These are phyloP conservation scores for Microglena sp. DNA, from an alignment of 139 green algal genomes.

Conservation along the genomic window DNA sequence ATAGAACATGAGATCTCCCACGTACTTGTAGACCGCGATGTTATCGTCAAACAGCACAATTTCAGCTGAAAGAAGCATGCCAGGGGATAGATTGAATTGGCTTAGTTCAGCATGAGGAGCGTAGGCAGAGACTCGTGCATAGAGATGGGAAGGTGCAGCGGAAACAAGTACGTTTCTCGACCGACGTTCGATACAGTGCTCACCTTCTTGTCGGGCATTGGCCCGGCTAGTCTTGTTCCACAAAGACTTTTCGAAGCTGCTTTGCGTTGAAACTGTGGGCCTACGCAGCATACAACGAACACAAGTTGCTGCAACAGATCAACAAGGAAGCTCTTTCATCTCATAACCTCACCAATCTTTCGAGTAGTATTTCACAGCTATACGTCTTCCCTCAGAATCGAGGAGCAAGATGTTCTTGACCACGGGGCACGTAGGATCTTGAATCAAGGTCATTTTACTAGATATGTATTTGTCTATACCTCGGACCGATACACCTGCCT, in stretches of 20 bases:
- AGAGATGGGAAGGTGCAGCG: no score
- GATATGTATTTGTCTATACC: no score
- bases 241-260: constrained; percentile 86
- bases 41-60: constrained; percentile 92
- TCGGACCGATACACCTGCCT: no score
- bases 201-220: constrained; percentile 86
- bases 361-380: constrained; percentile 95
- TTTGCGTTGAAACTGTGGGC: constrained; percentile 65
- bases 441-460: no score
- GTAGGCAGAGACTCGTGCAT: background rate
- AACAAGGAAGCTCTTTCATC: background rate
- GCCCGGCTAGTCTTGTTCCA: constrained; percentile 85
- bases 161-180: no score
- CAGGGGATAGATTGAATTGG: background rate
- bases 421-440: constrained; percentile 54
- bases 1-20: constrained; percentile 94
- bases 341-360: constrained; percentile 62
- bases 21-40: constrained; percentile 91
- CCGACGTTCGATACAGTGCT: background rate
- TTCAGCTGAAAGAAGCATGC: constrained; percentile 60
- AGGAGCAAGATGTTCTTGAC: constrained; percentile 89
- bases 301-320: background rate
- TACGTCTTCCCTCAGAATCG: constrained; percentile 90
- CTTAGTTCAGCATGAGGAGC: background rate
- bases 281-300: no score